Evolutionary conservation across 768 basidiomycete species (phyloP), one percentile per base, ranked within the genome.

Genomic region (Russula abietina): DNA sequence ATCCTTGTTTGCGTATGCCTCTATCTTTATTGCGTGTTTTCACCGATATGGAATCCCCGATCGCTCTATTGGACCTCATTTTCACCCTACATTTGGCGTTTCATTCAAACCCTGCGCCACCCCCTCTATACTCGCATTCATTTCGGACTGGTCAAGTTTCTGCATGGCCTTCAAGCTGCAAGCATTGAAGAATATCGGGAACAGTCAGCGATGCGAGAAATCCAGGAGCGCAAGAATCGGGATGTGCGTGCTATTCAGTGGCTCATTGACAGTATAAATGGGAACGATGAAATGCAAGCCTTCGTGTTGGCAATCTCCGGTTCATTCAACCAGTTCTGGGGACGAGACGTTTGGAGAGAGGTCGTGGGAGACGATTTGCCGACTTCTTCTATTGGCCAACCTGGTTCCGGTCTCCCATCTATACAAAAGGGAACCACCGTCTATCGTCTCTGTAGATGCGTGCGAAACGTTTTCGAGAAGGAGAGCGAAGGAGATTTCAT

Each of bases 21-120:
- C 45, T 71, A 70, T 59, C 11, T 67, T 24, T 58, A 33, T 38
- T 32, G 24, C 38, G 33, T 46, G 36, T 24, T 58, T 22, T 22
- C 11, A 8, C 62, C 56, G 8, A 17, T 55, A n/a, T 14, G 48
- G 8, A 24, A 65, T 10, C 63, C 48, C 9, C 55, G 61, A 8
- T 67, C 59, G n/a, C 59, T 63, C 4, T 65, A 61, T 53, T 56
- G 22, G 3, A 46, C 45, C 45, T 22, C 43, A 46, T 22, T 46
- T 22, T 46, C 45, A 46, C 10, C 9, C 14, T 14, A 26, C 3
- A 30, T 65, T 22, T 67, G 56, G 52, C 48, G 26, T 50, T 19
- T 65, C 11, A 28, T 55, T n/a, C 63, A 39, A 36, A 59, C 16
- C 22, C 10, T 46, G n/a, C 22, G n/a, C 22, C n/a, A n/a, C 45